phyloP scores from a whole-genome alignment of 768 basidiomycete genomes.

The Lentinula guzmanii region DNA sequence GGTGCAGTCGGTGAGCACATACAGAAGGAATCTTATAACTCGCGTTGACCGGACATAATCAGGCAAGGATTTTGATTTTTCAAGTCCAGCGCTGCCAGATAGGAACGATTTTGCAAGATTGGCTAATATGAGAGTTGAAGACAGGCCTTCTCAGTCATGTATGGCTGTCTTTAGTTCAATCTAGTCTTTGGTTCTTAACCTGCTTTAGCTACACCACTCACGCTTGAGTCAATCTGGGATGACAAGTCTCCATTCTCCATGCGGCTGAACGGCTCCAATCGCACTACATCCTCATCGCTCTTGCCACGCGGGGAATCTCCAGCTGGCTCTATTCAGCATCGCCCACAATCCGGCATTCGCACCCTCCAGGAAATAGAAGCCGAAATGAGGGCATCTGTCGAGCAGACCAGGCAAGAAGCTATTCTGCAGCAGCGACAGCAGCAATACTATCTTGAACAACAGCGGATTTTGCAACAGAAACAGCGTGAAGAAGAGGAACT shows the following conservation, averaged over 20 bases:
- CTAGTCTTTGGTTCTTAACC: constrained; percentile 7
- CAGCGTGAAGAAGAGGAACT: constrained; percentile 25
- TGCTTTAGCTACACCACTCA: constrained; percentile 36
- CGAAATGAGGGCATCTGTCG: constrained; percentile 68
- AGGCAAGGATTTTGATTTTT: constrained; percentile 94
- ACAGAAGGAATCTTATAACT: constrained; percentile 2
- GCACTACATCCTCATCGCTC: constrained; percentile 18
- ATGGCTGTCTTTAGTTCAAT: not conserved
- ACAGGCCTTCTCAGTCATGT: not conserved
- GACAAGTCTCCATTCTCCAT: constrained; percentile 74
- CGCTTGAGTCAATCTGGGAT: constrained; percentile 76
- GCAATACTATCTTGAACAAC: constrained; percentile 24
- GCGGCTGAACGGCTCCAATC: constrained; percentile 41
- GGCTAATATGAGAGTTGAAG: not conserved
- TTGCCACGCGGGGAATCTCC: constrained; percentile 9
- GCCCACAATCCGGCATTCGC: constrained; percentile 34
- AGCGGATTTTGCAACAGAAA: constrained; percentile 17
- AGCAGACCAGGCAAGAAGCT: constrained; percentile 30
- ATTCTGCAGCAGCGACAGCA: constrained; percentile 35
- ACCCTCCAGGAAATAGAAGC: constrained; percentile 81
- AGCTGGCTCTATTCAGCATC: constrained; percentile 13
- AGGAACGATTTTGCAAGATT: constrained; percentile 17
- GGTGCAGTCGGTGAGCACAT: constrained; percentile 56
- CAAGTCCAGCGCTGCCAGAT: constrained; percentile 34
- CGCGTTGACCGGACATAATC: constrained; percentile 6